These are phyloP conservation scores for Anastatica hierochuntica DNA, from an alignment of 345 rosid species.

Conservation along the genomic window DNA sequence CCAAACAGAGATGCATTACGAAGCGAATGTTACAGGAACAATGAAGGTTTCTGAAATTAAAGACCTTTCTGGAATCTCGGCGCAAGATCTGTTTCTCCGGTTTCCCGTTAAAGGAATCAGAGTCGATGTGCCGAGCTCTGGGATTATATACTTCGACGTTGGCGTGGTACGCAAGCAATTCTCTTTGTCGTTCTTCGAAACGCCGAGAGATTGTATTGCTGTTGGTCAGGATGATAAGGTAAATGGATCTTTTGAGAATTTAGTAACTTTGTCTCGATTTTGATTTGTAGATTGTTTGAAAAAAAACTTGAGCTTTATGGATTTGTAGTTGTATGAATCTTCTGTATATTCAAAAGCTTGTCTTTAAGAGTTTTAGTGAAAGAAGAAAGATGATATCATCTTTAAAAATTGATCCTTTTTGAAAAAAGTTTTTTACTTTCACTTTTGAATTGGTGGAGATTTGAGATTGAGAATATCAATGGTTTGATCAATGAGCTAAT, in stretches of 20 bases:
- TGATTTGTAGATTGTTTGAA: too few species aligned
- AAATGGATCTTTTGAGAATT: neutral
- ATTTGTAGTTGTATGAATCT: too few species aligned
- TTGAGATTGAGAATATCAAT: neutral
- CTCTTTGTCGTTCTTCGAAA: conserved; percentile 72
- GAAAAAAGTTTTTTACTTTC: neutral
- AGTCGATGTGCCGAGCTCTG: conserved; percentile 79
- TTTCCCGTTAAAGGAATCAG: conserved; percentile 74
- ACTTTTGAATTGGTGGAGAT: neutral
- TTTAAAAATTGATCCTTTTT: neutral
- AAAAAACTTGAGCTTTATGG: too few species aligned
- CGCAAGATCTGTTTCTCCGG: conserved; percentile 85
- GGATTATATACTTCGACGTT: conserved; percentile 75
- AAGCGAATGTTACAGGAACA: conserved; percentile 52
- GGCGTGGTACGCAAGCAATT: conserved; percentile 76
- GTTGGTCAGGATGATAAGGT: conserved; percentile 17
- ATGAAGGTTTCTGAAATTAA: conserved; percentile 58
- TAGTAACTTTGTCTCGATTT: too few species aligned
- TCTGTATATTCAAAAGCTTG: too few species aligned
- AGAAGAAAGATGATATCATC: too few species aligned
- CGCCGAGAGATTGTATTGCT: conserved; percentile 62
- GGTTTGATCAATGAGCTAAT: neutral
- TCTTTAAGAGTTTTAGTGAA: too few species aligned
- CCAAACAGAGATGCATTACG: conserved; percentile 76
- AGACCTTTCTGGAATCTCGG: conserved; percentile 53